phyloP scores from a whole-genome alignment of 129 eudicot genomes.

The Oenanthe sinensis region DNA sequence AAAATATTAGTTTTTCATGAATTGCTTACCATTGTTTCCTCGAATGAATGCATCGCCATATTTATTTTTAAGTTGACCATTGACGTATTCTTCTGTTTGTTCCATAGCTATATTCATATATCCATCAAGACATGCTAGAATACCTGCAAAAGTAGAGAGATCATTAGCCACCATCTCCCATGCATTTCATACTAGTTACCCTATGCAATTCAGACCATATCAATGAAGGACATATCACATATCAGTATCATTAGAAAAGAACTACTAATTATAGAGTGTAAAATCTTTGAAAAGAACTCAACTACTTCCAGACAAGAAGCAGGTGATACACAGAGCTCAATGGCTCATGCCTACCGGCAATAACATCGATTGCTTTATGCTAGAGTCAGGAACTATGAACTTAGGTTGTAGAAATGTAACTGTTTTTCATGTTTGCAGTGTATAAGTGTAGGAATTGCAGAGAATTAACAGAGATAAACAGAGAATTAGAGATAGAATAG shows the following conservation, averaged over 20 bases:
- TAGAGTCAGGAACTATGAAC: neutral
- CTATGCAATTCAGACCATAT: neutral
- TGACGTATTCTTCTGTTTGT: conserved; percentile 96
- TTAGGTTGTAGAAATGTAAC: too few relatives aligned
- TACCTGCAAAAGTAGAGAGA: conserved; percentile 42
- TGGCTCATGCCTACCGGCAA: too few relatives aligned
- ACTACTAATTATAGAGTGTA: neutral
- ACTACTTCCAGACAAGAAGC: neutral
- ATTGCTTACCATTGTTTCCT: conserved; percentile 77
- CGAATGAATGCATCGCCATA: conserved; percentile 96
- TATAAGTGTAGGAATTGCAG: too few relatives aligned
- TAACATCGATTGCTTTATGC: neutral
- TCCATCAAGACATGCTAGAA: conserved; percentile 90
- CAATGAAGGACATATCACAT: neutral
- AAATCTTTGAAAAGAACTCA: neutral
- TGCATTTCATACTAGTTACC: too few relatives aligned
- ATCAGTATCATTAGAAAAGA: neutral
- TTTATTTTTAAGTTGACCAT: conserved; percentile 91
- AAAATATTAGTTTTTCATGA: neutral
- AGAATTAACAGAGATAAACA: too few relatives aligned
- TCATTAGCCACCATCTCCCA: neutral
- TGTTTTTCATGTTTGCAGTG: too few relatives aligned
- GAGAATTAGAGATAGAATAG: too few relatives aligned
- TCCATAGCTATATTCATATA: conserved; percentile 99
- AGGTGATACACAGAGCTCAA: neutral